Base-by-base conservation (phyloP, 2,329 filamentous ascomycete genomes). In the Exophiala mesophila region DNA sequence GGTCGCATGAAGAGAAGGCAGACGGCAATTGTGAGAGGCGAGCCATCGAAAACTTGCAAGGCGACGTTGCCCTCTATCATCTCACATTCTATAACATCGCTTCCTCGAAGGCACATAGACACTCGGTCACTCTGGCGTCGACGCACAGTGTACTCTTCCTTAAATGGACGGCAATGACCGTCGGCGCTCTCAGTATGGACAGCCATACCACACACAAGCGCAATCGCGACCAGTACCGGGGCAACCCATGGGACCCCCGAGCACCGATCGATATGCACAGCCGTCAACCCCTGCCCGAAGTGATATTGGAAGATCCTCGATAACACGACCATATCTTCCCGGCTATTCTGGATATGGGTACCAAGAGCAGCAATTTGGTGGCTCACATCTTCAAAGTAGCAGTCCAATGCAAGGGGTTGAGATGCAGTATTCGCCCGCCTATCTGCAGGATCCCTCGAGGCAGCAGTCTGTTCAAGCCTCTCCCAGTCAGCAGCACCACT, bases 131-230 rank as follows among this genome's bases (percentile, higher is more conserved):
- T 40, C 50, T 53, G 50, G 50, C 50, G 47, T 45, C 50, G 36
- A 48, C 44, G 31, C 36, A 34, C 29, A 47, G 46, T 37, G 28
- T 39, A 24, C 26, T 36, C 37, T 39, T 38, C 49, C 39, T 54
- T 56, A 78, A 63, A 92, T 92, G 86, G 86, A 90, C 73, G 80
- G 84, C 68, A 78, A 82, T 70, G 78, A 77, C 67, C 79, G 77
- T 62, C 74, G 79, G 61, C 76, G 80, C 72, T 83, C 84, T 76
- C 83, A 84, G 71, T 78, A 83, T 76, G 84, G 85, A 67, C 73
- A 76, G 67, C 74, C 78, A 63, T 71, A 76, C 65, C 82, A 83
- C 68, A 72, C 78, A 59, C 47, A 45, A 17, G 45, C 51, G 41
- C 43, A 49, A 41, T 38, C 54, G 43, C 49, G 46, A 19, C 43